Conservation (phyloP, 2,329 filamentous ascomycete species). For the Mycosphaerelloides madeirae region DNA sequence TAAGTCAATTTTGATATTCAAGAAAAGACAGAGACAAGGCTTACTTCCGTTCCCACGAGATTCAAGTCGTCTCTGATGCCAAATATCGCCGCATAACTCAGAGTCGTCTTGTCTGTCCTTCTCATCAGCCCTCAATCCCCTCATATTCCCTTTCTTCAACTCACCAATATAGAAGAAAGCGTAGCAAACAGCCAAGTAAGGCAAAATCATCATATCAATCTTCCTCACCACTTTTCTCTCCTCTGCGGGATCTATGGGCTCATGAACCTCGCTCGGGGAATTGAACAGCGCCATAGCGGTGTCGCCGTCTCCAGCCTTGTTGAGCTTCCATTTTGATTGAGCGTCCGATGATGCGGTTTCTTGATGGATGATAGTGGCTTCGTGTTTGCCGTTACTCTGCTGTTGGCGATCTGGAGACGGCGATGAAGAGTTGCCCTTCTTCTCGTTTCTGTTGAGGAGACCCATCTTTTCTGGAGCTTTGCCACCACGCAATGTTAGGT, state of each 20-base stretch:
- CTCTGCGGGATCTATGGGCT: slow-evolving; percentile 46
- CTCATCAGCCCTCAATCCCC: not conserved
- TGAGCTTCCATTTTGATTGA: slow-evolving; percentile 24
- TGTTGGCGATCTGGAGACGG: too few relatives aligned
- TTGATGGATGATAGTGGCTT: slow-evolving; percentile 7
- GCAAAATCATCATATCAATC: slow-evolving; percentile 57
- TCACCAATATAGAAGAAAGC: slow-evolving; percentile 26
- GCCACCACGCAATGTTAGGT: too few relatives aligned
- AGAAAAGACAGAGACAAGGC: too few relatives aligned
- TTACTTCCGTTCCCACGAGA: slow-evolving; percentile 52
- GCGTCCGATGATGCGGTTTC: slow-evolving; percentile 9
- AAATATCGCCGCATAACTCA: slow-evolving; percentile 62
- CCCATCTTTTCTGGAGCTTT: too few relatives aligned
- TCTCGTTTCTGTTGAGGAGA: too few relatives aligned
- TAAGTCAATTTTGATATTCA: too few relatives aligned
- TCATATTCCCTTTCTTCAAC: not conserved
- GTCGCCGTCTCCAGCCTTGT: slow-evolving; percentile 36
- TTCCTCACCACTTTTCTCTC: slow-evolving; percentile 49
- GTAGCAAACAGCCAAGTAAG: slow-evolving; percentile 38
- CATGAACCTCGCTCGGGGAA: slow-evolving; percentile 37
- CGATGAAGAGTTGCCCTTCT: too few relatives aligned
- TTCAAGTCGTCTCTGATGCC: slow-evolving; percentile 56
- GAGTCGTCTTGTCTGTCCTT: slow-evolving; percentile 48
- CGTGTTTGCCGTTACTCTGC: too few relatives aligned
- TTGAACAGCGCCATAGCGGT: slow-evolving; percentile 49